Evolutionary conservation across 2,329 filamentous ascomycete species (phyloP).

Genomic region (Penicillium sp.): DNA sequence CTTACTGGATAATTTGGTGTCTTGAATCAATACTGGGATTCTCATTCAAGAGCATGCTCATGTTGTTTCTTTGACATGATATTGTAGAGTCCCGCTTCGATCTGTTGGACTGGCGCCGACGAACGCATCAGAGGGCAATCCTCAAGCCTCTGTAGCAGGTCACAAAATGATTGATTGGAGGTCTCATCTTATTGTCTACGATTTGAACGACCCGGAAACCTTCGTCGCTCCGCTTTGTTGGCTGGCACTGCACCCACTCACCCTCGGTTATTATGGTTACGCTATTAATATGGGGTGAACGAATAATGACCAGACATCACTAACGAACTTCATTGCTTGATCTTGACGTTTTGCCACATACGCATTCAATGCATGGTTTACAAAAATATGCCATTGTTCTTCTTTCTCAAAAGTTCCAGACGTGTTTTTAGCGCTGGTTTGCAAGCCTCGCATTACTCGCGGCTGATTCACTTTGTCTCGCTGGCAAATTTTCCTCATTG

Average conservation of each 20-base stretch:
- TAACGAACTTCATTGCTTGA: constrained; percentile 5
- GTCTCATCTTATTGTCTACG: background rate
- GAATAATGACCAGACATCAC: constrained; percentile 3
- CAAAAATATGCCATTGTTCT: background rate
- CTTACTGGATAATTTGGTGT: constrained; percentile 9
- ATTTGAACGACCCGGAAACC: background rate
- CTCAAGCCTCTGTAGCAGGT: background rate
- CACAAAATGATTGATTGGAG: constrained; percentile 3
- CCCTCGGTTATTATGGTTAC: constrained; percentile 1
- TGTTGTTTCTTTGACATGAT: constrained; percentile 12
- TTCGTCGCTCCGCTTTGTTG: constrained; percentile 4
- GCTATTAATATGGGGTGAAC: background rate
- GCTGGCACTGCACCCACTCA: constrained; percentile 1
- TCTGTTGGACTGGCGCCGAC: constrained; percentile 3
- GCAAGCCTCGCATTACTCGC: background rate
- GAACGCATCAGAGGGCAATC: background rate
- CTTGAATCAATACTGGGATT: background rate
- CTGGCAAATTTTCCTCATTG: background rate
- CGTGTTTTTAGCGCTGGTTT: background rate
- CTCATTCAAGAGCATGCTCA: constrained; percentile 6
- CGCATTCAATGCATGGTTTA: constrained; percentile 7
- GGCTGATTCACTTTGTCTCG: background rate
- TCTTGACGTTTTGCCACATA: constrained; percentile 6
- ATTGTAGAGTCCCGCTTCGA: constrained; percentile 6
- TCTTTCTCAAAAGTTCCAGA: constrained; percentile 4